Conservation (phyloP, 228 moss, liverwort and hornwort species). For the Sphagnum magellanicum region DNA sequence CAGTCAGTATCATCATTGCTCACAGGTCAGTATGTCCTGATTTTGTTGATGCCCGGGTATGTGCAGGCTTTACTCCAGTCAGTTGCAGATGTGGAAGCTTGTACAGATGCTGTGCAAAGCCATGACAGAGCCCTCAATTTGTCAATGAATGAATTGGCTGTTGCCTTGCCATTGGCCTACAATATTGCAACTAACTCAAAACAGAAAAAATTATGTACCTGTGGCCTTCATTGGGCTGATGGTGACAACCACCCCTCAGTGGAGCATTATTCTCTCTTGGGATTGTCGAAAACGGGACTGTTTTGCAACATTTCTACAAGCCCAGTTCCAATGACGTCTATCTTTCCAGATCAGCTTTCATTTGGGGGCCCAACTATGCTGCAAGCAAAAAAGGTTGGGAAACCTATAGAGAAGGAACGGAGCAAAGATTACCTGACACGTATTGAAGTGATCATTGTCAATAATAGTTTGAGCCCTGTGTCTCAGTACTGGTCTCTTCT, state of each 20-base stretch:
- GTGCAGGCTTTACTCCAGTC: conserved; percentile 49
- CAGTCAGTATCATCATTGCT: no score
- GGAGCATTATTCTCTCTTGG: no score
- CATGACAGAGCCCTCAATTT: conserved; percentile 47
- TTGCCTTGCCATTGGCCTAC: conserved; percentile 40
- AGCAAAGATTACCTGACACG: conserved; percentile 15
- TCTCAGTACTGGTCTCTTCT: conserved; percentile 74
- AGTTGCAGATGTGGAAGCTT: conserved; percentile 46
- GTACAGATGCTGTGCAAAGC: conserved; percentile 32
- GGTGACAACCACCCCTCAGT: no score
- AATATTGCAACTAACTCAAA: conserved; percentile 24
- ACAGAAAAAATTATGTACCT: conserved; percentile 1
- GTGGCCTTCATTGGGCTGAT: conserved; percentile 1
- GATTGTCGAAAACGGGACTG: conserved; percentile 9
- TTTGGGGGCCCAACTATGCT: conserved; percentile 33
- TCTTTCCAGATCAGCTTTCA: conserved; percentile 24
- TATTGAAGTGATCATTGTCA: conserved; percentile 36
- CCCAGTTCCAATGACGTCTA: conserved; percentile 22
- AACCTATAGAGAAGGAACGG: conserved; percentile 6
- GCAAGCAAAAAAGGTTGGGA: conserved; percentile 9
- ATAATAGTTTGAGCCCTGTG: conserved; percentile 32
- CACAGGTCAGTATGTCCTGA: no score
- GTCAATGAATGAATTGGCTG: conserved; percentile 59
- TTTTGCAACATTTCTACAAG: conserved; percentile 26
- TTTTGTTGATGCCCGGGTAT: no score